Conservation (phyloP, 2,329 filamentous ascomycete species). For the Ilyonectria destructans region DNA sequence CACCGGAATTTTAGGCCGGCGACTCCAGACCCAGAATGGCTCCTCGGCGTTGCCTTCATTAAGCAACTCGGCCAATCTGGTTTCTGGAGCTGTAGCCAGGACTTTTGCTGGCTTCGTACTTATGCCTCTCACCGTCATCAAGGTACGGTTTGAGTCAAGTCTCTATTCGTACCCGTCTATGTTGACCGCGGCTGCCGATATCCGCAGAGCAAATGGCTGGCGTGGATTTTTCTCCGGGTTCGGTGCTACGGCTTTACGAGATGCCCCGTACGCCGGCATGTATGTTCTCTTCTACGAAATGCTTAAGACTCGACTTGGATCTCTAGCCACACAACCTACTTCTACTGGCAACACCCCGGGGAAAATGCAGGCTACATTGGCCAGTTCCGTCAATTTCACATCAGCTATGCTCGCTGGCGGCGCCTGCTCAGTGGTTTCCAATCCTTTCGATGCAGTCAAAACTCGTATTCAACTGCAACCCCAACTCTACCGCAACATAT, state of each 20-base stretch:
- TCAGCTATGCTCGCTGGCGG: slow-evolving; percentile 87
- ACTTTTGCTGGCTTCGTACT: slow-evolving; percentile 91
- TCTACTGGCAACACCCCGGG: slow-evolving; percentile 35
- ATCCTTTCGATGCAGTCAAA: slow-evolving; percentile 97
- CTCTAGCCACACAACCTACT: slow-evolving; percentile 37
- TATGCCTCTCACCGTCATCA: slow-evolving; percentile 97
- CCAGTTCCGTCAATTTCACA: slow-evolving; percentile 85
- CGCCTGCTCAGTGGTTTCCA: slow-evolving; percentile 89
- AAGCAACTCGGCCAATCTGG: slow-evolving; percentile 86
- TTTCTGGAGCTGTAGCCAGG: slow-evolving; percentile 87
- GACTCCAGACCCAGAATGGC: slow-evolving; percentile 43
- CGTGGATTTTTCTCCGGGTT: slow-evolving; percentile 95
- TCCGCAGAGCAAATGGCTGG: slow-evolving; percentile 80
- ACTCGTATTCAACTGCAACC: slow-evolving; percentile 95
- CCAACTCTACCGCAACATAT: slow-evolving; percentile 84
- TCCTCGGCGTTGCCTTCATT: slow-evolving; percentile 87
- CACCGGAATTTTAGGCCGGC: slow-evolving; percentile 45
- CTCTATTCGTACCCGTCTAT: slow-evolving; percentile 89
- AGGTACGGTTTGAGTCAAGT: slow-evolving; percentile 94
- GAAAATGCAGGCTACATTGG: slow-evolving; percentile 52
- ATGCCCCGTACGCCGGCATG: slow-evolving; percentile 96
- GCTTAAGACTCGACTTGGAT: slow-evolving; percentile 75
- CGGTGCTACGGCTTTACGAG: slow-evolving; percentile 91
- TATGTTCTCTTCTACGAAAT: slow-evolving; percentile 97
- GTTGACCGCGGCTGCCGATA: slow-evolving; percentile 80